Percentiles rank a stretch among this genome's conserved stretches.
These are phyloP conservation scores for Zygoascus sp. DNA, from an alignment of 1,139 yeast genomes.

Conservation along the genomic window DNA sequence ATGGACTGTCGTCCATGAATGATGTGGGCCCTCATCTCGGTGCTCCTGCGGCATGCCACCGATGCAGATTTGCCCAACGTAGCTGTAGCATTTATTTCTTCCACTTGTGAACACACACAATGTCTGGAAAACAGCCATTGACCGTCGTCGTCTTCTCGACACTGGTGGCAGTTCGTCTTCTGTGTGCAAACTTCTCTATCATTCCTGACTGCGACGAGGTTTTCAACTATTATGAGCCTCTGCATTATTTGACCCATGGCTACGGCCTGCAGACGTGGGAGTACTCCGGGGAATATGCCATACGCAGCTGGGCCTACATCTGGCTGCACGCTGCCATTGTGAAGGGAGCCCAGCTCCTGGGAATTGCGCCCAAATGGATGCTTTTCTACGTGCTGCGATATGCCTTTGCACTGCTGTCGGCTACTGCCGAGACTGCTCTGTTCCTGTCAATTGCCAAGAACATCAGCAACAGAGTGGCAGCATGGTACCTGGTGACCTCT, in stretches of 20 bases:
- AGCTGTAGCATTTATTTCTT: neutral
- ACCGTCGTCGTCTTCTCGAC: conserved; percentile 1
- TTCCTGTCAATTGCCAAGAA: conserved; percentile 42
- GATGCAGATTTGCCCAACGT: neutral
- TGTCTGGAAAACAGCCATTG: neutral
- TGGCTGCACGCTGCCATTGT: conserved; percentile 34
- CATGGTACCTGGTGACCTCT: conserved; percentile 54
- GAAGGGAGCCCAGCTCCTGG: conserved; percentile 12
- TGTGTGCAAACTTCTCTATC: conserved; percentile 54
- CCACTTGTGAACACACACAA: neutral
- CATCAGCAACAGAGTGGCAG: conserved; percentile 42
- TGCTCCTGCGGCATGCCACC: neutral
- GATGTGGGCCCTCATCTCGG: neutral
- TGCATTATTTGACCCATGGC: conserved; percentile 68
- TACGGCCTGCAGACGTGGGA: conserved; percentile 98
- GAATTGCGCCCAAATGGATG: conserved; percentile 9
- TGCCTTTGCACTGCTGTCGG: conserved; percentile 50
- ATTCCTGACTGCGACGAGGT: conserved; percentile 86
- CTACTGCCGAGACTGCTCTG: conserved; percentile 51
- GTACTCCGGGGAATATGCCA: conserved; percentile 85
- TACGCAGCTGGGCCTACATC: conserved; percentile 75
- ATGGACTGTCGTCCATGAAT: too few species aligned
- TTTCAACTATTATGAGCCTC: conserved; percentile 88
- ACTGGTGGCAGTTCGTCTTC: conserved; percentile 37
- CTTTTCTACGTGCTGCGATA: conserved; percentile 50